These are phyloP conservation scores for Phytophthora pistaciae DNA, from an alignment of 352 stramenopile species.

Conservation along the genomic window DNA sequence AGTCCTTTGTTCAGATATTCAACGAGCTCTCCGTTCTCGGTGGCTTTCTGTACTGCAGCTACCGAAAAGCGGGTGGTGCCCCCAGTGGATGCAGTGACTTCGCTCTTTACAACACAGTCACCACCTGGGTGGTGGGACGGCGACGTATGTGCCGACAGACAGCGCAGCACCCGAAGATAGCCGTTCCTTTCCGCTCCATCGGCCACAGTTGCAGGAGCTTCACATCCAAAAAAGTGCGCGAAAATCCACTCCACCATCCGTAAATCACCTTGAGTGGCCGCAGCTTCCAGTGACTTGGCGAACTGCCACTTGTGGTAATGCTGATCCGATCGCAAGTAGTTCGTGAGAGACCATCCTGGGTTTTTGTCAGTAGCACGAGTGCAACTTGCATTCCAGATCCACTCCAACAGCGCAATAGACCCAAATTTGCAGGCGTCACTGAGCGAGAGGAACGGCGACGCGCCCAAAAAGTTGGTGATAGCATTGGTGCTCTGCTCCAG, in stretches of 20 bases:
- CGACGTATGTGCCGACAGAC: constrained; percentile 2
- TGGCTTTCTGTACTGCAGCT: background rate
- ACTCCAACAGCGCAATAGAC: constrained; percentile 1
- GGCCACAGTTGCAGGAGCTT: background rate
- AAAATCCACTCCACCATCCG: constrained; percentile 13
- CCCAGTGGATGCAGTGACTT: background rate
- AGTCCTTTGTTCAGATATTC: constrained; percentile 6
- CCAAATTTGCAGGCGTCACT: constrained; percentile 5
- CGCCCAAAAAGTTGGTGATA: constrained; percentile 11
- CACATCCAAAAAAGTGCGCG: constrained; percentile 7
- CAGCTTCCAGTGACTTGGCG: constrained; percentile 1
- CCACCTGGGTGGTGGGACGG: background rate
- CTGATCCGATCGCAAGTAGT: constrained; percentile 13
- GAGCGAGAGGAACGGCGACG: constrained; percentile 2
- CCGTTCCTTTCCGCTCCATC: background rate
- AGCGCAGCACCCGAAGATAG: constrained; percentile 6
- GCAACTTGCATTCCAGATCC: constrained; percentile 18
- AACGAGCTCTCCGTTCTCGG: constrained; percentile 11
- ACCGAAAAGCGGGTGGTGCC: background rate
- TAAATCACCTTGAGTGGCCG: background rate
- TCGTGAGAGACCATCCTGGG: constrained; percentile 15
- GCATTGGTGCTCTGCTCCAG: constrained; percentile 1
- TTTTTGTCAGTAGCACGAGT: background rate
- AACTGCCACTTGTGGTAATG: constrained; percentile 17
- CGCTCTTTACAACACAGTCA: background rate